Base-by-base conservation (phyloP, 139 green algal species). In the Chlorokybus atmophyticus region DNA sequence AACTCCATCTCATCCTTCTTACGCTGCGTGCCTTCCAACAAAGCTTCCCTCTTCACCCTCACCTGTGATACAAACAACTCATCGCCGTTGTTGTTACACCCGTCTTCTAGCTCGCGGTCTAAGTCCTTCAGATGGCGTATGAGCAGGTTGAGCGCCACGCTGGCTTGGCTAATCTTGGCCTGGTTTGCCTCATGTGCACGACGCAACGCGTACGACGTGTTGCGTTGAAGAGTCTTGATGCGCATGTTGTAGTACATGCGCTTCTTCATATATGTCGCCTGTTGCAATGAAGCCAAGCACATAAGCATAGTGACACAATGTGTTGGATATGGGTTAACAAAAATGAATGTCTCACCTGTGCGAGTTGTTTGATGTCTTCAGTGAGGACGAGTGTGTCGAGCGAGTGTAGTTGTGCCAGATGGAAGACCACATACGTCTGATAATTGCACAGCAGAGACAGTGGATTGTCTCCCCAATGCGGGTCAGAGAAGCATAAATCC, bases 181-280 rank as follows among this genome's bases (percentile, higher is more conserved):
- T 7, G n/a, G 4, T 6, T n/a, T 21, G 48, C 61, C 10, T 62
- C 61, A 5, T 35, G 5, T 7, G 61, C 61, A 2, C 26, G 14
- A 19, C 52, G 23, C n/a, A 69, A 10, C 6, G 44, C 40, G 32
- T 57, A 26, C 17, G 7, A 28, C 27, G 40, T 61, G 30, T 81
- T 78, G 2, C 80, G 59, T 14, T 62, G 52, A 59, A 87, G 63
- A 30, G 76, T 85, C 64, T 80, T 86, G 38, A 79, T 78, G 31
- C 80, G 74, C 82, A 90, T 90, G 79, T 83, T 87, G 73, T 90
- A 90, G 73, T 86, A 90, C 73, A 90, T 84, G 52, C 79, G 73
- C 73, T 90, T 90, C 71, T 90, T 90, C 0, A 81, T 62, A 47
- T 80, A 52, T 21, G 27, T 21, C 44, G 19, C 44, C 44, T 29